Evolutionary conservation across 352 stramenopile species (phyloP).

Genomic region (Globisporangium abappressorium): DNA sequence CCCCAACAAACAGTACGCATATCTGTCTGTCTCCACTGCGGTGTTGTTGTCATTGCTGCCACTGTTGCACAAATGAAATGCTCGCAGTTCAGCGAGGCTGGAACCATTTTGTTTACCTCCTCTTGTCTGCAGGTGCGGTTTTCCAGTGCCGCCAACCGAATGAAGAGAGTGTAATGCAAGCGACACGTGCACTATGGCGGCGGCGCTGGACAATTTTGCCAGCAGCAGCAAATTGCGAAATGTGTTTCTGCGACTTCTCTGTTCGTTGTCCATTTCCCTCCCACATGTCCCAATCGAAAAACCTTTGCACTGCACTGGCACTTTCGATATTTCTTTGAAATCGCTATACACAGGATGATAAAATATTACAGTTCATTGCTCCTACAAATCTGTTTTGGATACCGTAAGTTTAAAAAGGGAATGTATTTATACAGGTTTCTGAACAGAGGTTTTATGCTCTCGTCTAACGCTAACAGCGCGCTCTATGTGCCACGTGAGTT

Average conservation of each 20-base stretch:
- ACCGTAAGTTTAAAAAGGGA: not conserved
- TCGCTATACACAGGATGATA: not conserved
- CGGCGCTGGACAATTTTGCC: not conserved
- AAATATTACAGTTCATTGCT: not conserved
- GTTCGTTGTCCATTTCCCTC: not conserved
- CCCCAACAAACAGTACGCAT: not conserved
- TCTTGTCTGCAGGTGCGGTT: not conserved
- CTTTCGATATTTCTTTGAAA: constrained; percentile 6
- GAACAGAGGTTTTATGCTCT: not conserved
- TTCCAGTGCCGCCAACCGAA: not conserved
- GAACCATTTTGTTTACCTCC: not conserved
- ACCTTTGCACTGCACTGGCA: not conserved
- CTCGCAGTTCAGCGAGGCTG: not conserved
- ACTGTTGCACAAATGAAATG: not conserved
- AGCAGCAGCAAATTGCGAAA: not conserved
- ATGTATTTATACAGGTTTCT: not conserved
- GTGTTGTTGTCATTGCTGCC: not conserved
- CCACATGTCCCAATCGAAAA: constrained; percentile 10
- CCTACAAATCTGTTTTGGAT: not conserved
- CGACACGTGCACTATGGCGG: not conserved
- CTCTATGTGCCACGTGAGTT: constrained; percentile 13
- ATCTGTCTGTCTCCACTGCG: not conserved
- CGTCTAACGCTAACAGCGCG: not conserved
- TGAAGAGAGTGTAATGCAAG: not conserved
- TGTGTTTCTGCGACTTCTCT: not conserved